Conservation (phyloP, 2,329 filamentous ascomycete genomes). For the Mariannaea elegans region DNA sequence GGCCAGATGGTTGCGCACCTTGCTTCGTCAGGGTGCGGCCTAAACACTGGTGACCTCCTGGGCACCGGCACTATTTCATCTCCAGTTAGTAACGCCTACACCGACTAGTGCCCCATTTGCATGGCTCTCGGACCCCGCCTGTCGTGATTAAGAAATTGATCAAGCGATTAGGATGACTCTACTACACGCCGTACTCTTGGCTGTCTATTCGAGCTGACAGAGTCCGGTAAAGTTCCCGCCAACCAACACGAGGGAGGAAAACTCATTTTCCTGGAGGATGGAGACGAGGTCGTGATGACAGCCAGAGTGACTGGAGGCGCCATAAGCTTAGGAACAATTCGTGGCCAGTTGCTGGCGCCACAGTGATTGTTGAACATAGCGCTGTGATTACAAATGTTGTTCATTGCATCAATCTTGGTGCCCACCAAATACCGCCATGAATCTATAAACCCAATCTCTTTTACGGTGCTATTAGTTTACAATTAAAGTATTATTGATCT, state of each 20-base stretch:
- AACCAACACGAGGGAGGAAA: not conserved
- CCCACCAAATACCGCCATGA: no score
- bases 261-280: not conserved
- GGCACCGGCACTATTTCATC: constrained; percentile 15
- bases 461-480: no score
- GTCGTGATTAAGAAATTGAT: not conserved
- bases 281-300: not conserved
- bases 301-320: not conserved
- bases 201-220: not conserved
- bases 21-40: not conserved
- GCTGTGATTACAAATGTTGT: no score
- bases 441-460: no score
- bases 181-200: not conserved
- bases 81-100: not conserved
- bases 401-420: no score
- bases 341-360: not conserved
- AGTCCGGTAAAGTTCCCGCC: not conserved
- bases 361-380: not conserved
- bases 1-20: constrained; percentile 11
- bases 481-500: no score
- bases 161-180: not conserved
- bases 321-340: not conserved
- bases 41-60: constrained; percentile 4
- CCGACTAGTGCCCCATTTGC: no score
- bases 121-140: not conserved